Evolutionary conservation across 139 green algal species (phyloP).

Genomic region (Picochlorum sp.): DNA sequence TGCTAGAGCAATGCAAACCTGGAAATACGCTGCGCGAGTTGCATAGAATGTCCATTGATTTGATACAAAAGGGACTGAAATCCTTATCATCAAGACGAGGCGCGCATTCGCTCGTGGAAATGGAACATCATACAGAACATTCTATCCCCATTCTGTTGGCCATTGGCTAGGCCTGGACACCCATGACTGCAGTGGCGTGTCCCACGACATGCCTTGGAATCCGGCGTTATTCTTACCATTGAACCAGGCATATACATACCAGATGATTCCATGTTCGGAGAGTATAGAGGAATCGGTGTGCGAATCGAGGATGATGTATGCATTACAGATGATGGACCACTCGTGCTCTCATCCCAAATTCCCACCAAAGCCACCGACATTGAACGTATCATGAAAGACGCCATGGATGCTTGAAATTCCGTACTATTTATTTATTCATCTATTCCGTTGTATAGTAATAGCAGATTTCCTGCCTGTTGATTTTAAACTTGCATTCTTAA

Average conservation of each 20-base stretch:
- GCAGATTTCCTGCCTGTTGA: too few species aligned
- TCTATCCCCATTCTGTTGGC: conserved; percentile 67
- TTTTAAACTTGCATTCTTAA: neutral
- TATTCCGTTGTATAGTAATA: too few species aligned
- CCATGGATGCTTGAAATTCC: neutral
- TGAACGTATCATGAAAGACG: conserved; percentile 22
- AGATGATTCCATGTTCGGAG: conserved; percentile 38
- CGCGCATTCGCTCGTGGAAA: neutral
- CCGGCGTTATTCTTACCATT: conserved; percentile 64
- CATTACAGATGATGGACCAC: conserved; percentile 9
- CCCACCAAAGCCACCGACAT: conserved; percentile 24
- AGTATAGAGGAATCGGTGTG: conserved; percentile 46
- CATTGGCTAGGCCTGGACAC: conserved; percentile 73
- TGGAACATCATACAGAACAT: conserved; percentile 6
- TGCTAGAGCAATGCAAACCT: conserved; percentile 31
- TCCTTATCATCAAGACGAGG: conserved; percentile 15
- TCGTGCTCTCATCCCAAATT: conserved; percentile 30
- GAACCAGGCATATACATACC: conserved; percentile 83
- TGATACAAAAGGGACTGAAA: conserved; percentile 35
- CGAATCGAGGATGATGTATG: conserved; percentile 73
- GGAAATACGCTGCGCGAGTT: conserved; percentile 49
- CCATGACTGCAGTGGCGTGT: conserved; percentile 63
- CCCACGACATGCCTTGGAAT: conserved; percentile 42
- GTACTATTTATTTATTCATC: too few species aligned
- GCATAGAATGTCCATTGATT: conserved; percentile 39